phyloP scores from a whole-genome alignment of 768 basidiomycete species.

The Trametes villosa region DNA sequence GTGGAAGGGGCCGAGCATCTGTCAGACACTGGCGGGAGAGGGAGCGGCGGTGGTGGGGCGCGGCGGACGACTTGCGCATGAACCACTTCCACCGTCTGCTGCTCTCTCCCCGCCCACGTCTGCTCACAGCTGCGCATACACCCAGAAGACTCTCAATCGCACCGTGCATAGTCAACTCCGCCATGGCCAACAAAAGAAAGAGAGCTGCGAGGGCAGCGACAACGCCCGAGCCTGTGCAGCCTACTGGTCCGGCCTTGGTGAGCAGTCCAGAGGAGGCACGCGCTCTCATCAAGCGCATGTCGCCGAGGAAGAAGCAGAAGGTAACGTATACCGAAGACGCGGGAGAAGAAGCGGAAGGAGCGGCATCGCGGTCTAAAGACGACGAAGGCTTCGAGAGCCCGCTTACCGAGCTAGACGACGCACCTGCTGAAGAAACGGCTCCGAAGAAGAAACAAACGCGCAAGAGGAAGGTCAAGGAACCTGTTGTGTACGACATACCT shows the following conservation, averaged over 20 bases:
- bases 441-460: slow-evolving; percentile 37
- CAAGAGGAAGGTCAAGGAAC: slow-evolving; percentile 44
- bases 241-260: slow-evolving; percentile 12
- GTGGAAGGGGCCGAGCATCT: slow-evolving; percentile 1
- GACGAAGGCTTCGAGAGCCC: slow-evolving; percentile 24
- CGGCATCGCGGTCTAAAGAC: not conserved
- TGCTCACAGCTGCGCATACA: slow-evolving; percentile 5
- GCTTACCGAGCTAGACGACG: slow-evolving; percentile 28
- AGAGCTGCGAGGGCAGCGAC: not conserved
- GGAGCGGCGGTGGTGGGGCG: not conserved
- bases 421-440: slow-evolving; percentile 1
- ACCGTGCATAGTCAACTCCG: not conserved
- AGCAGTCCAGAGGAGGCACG: slow-evolving; percentile 16
- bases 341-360: not conserved
- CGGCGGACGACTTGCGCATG: slow-evolving; percentile 9
- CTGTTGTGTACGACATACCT: slow-evolving; percentile 66
- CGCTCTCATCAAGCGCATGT: slow-evolving; percentile 8
- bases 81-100: slow-evolving; percentile 9
- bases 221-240: not conserved
- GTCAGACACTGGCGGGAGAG: not conserved
- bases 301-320: slow-evolving; percentile 14
- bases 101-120: not conserved
- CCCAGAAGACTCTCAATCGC: not conserved
- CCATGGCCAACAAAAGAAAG: slow-evolving; percentile 19
- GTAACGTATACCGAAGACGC: slow-evolving; percentile 20